phyloP scores from a whole-genome alignment of 2,329 filamentous ascomycete genomes.

The Sordariomycetes sp. region DNA sequence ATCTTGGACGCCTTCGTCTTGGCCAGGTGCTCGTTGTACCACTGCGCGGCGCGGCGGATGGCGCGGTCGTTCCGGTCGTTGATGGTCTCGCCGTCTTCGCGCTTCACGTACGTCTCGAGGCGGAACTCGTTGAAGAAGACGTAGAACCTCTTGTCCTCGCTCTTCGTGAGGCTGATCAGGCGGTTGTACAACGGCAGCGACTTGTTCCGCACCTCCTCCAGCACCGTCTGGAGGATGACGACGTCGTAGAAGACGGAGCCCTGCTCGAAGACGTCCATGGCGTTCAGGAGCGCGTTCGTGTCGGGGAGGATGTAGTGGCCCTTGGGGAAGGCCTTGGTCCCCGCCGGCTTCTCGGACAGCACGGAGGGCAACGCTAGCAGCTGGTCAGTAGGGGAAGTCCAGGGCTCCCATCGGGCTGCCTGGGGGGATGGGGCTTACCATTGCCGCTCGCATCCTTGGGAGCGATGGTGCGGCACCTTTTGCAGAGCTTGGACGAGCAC shows the following conservation, averaged over 20 bases:
- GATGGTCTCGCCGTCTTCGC: slow-evolving; percentile 71
- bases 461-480: slow-evolving; percentile 60
- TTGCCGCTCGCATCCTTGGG: slow-evolving; percentile 71
- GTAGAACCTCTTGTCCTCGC: slow-evolving; percentile 94
- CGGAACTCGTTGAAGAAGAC: slow-evolving; percentile 99
- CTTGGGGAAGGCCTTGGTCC: slow-evolving; percentile 68
- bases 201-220: slow-evolving; percentile 90
- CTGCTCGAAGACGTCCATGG: slow-evolving; percentile 95
- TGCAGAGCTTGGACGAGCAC: slow-evolving; percentile 86
- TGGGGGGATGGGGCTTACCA: slow-evolving; percentile 39
- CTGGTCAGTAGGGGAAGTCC: not conserved
- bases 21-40: slow-evolving; percentile 78
- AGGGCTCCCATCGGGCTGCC: not conserved
- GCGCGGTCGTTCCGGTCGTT: slow-evolving; percentile 96
- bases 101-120: slow-evolving; percentile 74
- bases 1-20: slow-evolving; percentile 48
- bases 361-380: not conserved
- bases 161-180: slow-evolving; percentile 80
- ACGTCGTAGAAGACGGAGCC: slow-evolving; percentile 90
- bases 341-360: slow-evolving; percentile 78
- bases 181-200: slow-evolving; percentile 93
- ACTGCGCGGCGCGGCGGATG: slow-evolving; percentile 73
- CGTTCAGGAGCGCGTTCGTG: slow-evolving; percentile 89
- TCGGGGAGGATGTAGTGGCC: slow-evolving; percentile 94
- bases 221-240: slow-evolving; percentile 88